Base-by-base conservation (phyloP, 2,329 filamentous ascomycete genomes). In the Diaporthe capsici region DNA sequence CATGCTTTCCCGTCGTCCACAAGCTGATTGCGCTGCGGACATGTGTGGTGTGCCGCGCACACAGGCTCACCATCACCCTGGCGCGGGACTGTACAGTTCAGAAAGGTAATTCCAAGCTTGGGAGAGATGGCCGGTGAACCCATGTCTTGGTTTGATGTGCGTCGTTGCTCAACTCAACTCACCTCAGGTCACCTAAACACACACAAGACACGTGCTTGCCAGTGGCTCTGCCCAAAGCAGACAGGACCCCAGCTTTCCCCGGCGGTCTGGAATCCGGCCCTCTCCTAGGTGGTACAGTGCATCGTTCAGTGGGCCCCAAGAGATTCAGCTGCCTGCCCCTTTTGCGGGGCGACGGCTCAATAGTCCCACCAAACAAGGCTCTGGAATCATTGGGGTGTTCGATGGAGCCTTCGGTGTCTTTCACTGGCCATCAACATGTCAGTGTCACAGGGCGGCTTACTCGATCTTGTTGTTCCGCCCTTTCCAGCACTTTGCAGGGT, bases 181-280 rank as follows among this genome's bases (percentile, higher is more conserved):
- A 51, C 22, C 28, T 51, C 63, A 51, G 60, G 31, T 37, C 60
- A 47, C 44, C 31, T 37, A 34, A 53, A 53, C 31, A 39, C 63
- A 17, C 31, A 39, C 57, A 44, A 70, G 42, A 70, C 65, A 70
- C 65, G 65, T 70, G 65, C 65, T 65, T 3, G 61, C 13, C 49
- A 20, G 49, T 55, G 65, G 34, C n/a, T 28, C 34, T 70, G 49
- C 49, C 49, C 31, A 55, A 34, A 55, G 49, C 65, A 70, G 65
- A 55, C 49, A 70, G 15, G n/a, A 53, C 65, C 31, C 47, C 58
- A 73, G 71, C 58, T 65, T 73, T 73, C 58, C 71, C 71, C 58
- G 71, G 71, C 71, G 71, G 71, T 73, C 71, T 73, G 71, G 58
- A 73, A 44, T 31, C 49, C 49, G 49, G 25, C n/a, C 65, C 25